Evolutionary conservation across 768 basidiomycete genomes (phyloP).

Genomic region (Boletus coccyginus): DNA sequence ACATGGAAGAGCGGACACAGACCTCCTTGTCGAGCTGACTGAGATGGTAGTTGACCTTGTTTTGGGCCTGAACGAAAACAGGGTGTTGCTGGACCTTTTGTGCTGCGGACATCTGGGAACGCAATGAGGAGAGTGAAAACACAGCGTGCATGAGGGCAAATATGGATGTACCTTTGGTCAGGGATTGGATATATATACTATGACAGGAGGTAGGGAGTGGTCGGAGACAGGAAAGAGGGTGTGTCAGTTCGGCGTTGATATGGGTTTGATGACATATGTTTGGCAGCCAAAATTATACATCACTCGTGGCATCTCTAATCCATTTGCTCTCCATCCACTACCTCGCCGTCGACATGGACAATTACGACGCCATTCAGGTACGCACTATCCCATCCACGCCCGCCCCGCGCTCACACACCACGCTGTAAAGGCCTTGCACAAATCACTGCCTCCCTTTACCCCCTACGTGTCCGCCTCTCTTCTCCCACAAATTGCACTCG

Average conservation of each 20-base stretch:
- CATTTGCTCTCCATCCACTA: neutral
- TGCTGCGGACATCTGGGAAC: conserved; percentile 65
- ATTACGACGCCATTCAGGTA: conserved; percentile 58
- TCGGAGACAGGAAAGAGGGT: conserved; percentile 19
- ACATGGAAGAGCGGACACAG: conserved; percentile 18
- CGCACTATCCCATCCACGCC: conserved; percentile 6
- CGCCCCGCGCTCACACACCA: conserved; percentile 1
- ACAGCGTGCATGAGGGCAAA: neutral
- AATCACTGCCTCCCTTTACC: conserved; percentile 62
- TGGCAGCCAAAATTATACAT: conserved; percentile 44
- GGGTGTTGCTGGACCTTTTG: conserved; percentile 90
- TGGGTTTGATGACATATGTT: conserved; percentile 61
- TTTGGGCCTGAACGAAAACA: conserved; percentile 77
- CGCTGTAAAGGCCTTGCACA: conserved; percentile 55
- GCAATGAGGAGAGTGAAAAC: neutral
- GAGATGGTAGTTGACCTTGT: conserved; percentile 78
- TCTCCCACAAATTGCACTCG: conserved; percentile 72
- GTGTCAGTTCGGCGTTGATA: conserved; percentile 33
- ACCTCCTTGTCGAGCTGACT: conserved; percentile 97
- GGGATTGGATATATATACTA: conserved; percentile 5
- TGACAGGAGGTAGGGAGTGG: conserved; percentile 4
- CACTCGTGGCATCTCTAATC: conserved; percentile 27
- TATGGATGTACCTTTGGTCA: conserved; percentile 3
- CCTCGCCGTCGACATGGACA: conserved; percentile 40
- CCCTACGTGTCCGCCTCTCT: conserved; percentile 65